Evolutionary conservation across 2,329 filamentous ascomycete species (phyloP), one percentile per base, ranked within the genome.

Genomic region (Coniella lustricola): DNA sequence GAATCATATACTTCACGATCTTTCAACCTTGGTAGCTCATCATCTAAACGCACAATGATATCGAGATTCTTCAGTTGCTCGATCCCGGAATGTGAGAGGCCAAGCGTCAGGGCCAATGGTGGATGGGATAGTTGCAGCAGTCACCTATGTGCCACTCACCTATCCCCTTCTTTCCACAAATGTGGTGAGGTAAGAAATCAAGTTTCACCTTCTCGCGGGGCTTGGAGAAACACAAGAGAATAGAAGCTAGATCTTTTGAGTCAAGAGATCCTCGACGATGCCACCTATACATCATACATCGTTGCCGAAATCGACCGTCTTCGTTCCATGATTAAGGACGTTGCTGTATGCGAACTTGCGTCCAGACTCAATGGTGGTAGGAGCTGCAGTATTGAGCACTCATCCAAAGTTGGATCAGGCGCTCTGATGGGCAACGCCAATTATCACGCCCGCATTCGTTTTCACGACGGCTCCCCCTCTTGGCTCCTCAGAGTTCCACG

Each of bases 391-490:
- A n/a, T n/a, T n/a, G n/a, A n/a, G n/a, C n/a, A n/a, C n/a, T n/a
- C n/a, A n/a, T n/a, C n/a, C n/a, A n/a, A n/a, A n/a, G n/a, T n/a
- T n/a, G n/a, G 25, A 29, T 29, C 5, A 29, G 25, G 25, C 25
- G 25, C 25, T 8, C 25, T 43, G 5, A 43, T 5, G 5, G 52
- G 52, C 10, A n/a, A 44, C 25, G 51, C 51, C 33, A 56, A 55
- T 47, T 54, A 54, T 32, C 53, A 56, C 44, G 49, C 49, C 40
- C 51, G 55, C 33, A 56, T 57, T 47, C 54, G 54, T 40, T 56
- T 57, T 46, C 25, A 44, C 20, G 49, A 56, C 37, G 52, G 50
- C 9, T 53, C 50, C 21, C 45, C 51, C 5, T 51, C 55, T 1
- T 56, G 54, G 55, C 49, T 57, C 29, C 18, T 56, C 36, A 25